Conservation (phyloP, 1,284 basidiomycete species). For the Ustilago crameri region DNA sequence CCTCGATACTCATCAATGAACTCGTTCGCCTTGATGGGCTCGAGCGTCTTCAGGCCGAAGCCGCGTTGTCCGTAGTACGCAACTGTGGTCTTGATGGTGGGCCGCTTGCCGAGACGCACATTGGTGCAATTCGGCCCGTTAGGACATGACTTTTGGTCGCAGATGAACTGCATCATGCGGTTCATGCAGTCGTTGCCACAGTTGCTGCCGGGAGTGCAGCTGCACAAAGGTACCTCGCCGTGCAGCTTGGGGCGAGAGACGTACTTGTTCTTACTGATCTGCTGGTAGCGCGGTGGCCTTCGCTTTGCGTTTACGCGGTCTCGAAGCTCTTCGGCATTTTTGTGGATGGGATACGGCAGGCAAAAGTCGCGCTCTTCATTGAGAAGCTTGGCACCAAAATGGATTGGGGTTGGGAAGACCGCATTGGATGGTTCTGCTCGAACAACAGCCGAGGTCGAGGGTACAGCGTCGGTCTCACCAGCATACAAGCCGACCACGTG, state of each 20-base stretch:
- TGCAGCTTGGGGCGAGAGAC: slow-evolving; percentile 51
- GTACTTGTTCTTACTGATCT: slow-evolving; percentile 58
- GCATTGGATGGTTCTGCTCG: slow-evolving; percentile 8
- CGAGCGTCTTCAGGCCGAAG: slow-evolving; percentile 57
- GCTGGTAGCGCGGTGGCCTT: slow-evolving; percentile 55
- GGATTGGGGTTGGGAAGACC: slow-evolving; percentile 36
- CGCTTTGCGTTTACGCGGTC: slow-evolving; percentile 47
- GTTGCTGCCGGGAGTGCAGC: slow-evolving; percentile 46
- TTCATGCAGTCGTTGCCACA: slow-evolving; percentile 63
- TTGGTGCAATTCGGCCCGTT: slow-evolving; percentile 62
- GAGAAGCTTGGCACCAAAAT: slow-evolving; percentile 48
- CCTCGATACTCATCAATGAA: slow-evolving; percentile 65
- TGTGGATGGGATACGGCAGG: slow-evolving; percentile 41
- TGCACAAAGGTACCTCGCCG: slow-evolving; percentile 56
- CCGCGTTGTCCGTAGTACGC: slow-evolving; percentile 57
- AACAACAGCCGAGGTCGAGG: slow-evolving; percentile 17
- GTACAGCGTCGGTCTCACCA: slow-evolving; percentile 37
- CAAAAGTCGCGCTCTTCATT: slow-evolving; percentile 51
- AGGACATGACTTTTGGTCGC: slow-evolving; percentile 59
- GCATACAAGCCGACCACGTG: slow-evolving; percentile 39
- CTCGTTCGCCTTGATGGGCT: slow-evolving; percentile 47
- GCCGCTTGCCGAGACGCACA: slow-evolving; percentile 55
- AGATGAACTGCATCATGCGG: slow-evolving; percentile 58
- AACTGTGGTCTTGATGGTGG: slow-evolving; percentile 43
- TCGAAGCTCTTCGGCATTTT: slow-evolving; percentile 42